These are phyloP conservation scores for Cercospora janseana DNA, from an alignment of 2,329 filamentous ascomycete species.

Conservation along the genomic window DNA sequence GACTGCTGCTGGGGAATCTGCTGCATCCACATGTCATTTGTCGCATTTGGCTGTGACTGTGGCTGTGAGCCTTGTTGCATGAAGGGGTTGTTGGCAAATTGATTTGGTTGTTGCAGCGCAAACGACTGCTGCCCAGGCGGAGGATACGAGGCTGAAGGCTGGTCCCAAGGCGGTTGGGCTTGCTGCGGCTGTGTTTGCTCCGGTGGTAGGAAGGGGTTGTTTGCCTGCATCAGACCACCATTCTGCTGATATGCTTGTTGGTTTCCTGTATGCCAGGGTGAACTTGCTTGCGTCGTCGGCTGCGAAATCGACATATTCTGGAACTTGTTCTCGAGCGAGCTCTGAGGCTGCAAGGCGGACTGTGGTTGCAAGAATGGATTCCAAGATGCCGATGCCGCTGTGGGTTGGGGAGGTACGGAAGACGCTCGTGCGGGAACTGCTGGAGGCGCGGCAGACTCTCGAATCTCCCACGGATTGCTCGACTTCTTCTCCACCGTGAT, in stretches of 20 bases:
- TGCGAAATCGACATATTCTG: conserved; percentile 67
- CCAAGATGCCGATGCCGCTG: conserved; percentile 47
- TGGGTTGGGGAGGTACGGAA: conserved; percentile 33
- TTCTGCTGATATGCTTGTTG: conserved; percentile 30
- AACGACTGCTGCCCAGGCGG: conserved; percentile 28
- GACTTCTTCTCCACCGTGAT: conserved; percentile 43
- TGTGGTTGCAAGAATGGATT: conserved; percentile 65
- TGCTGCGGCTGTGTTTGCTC: conserved; percentile 29
- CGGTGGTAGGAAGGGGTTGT: conserved; percentile 35
- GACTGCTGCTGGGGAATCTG: conserved; percentile 22
- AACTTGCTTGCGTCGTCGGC: conserved; percentile 12
- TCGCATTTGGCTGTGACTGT: conserved; percentile 46
- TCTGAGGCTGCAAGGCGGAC: conserved; percentile 22
- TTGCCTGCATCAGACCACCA: conserved; percentile 24
- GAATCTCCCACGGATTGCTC: conserved; percentile 47
- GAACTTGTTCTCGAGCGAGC: conserved; percentile 50
- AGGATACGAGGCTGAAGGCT: conserved; percentile 18
- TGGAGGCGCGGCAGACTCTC: conserved; percentile 37
- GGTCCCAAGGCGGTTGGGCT: conserved; percentile 25
- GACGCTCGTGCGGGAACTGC: conserved; percentile 34
- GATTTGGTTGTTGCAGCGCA: conserved; percentile 49
- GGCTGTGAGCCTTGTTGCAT: conserved; percentile 37
- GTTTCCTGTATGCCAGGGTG: conserved; percentile 12
- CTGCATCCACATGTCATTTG: conserved; percentile 44
- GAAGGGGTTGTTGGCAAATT: conserved; percentile 46